A percentile compares a stretch with the other conserved stretches of the same genome.
Evolutionary conservation across 1,284 basidiomycete species (phyloP).

Genomic region (Ustilago sp.): DNA sequence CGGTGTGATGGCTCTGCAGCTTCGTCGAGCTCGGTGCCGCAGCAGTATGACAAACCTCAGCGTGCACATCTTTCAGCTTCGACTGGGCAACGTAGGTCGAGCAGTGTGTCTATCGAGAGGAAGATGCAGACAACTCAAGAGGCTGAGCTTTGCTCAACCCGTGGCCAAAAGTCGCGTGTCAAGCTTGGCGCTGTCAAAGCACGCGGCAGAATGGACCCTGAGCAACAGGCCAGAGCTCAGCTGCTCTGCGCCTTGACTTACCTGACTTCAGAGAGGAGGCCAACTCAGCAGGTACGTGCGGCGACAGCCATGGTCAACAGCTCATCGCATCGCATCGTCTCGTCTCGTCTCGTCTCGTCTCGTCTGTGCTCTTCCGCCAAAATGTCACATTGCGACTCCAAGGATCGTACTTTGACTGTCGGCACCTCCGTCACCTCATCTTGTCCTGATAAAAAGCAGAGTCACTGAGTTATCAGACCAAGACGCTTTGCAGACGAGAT

Average conservation of each 20-base stretch:
- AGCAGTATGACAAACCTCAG: background rate
- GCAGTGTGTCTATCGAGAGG: background rate
- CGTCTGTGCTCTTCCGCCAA: background rate
- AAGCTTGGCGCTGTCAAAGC: background rate
- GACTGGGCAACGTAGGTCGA: background rate
- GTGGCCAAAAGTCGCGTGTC: background rate
- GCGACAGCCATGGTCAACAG: background rate
- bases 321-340: too few relatives aligned
- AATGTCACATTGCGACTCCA: constrained; percentile 4
- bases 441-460: background rate
- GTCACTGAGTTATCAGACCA: background rate
- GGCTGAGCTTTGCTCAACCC: background rate
- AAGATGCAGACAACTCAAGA: background rate
- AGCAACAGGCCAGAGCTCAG: background rate
- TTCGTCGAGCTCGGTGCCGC: background rate
- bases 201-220: background rate
- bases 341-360: too few relatives aligned
- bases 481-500: background rate
- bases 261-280: background rate
- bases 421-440: background rate
- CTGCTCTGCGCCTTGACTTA: background rate
- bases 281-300: constrained; percentile 4
- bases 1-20: background rate
- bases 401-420: background rate
- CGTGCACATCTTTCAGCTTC: background rate